Evolutionary conservation across 2,329 filamentous ascomycete genomes (phyloP).

Genomic region (Lojkania enalia): DNA sequence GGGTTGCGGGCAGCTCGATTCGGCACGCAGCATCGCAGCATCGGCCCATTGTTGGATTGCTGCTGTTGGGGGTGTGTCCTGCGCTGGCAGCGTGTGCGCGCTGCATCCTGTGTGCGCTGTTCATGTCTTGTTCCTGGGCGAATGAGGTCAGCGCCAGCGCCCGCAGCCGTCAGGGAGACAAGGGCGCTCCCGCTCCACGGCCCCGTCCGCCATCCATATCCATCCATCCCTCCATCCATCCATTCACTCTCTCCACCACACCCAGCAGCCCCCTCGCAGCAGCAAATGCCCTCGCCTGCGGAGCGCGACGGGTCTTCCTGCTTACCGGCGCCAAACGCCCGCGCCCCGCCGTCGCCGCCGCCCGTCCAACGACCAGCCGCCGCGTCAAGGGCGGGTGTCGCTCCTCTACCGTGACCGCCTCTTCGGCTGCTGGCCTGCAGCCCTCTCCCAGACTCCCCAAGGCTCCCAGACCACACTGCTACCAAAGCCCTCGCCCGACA

Average conservation of each 20-base stretch:
- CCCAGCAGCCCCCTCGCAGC: constrained; percentile 8
- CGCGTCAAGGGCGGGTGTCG: constrained; percentile 25
- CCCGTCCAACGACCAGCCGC: constrained; percentile 37
- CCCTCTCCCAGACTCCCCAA: too few relatives aligned
- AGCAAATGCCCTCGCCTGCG: constrained; percentile 30
- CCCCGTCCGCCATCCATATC: background rate
- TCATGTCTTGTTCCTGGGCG: background rate
- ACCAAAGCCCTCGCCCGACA: constrained; percentile 22
- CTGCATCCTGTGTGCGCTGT: background rate
- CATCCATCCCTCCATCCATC: background rate
- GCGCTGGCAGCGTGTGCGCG: constrained; percentile 1
- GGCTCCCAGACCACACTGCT: constrained; percentile 29
- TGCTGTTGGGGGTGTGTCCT: background rate
- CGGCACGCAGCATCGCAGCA: too few relatives aligned
- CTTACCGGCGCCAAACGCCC: constrained; percentile 23
- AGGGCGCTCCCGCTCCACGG: background rate
- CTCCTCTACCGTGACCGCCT: constrained; percentile 30
- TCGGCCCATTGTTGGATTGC: background rate
- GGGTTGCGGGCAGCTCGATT: constrained; percentile 5
- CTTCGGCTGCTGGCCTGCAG: constrained; percentile 13
- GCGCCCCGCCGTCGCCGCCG: too few relatives aligned
- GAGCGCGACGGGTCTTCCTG: constrained; percentile 27
- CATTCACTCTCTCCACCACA: constrained; percentile 4
- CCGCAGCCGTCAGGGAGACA: background rate
- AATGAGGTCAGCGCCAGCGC: background rate